Evolutionary conservation across 768 basidiomycete species (phyloP).

Genomic region (Suillus spraguei): DNA sequence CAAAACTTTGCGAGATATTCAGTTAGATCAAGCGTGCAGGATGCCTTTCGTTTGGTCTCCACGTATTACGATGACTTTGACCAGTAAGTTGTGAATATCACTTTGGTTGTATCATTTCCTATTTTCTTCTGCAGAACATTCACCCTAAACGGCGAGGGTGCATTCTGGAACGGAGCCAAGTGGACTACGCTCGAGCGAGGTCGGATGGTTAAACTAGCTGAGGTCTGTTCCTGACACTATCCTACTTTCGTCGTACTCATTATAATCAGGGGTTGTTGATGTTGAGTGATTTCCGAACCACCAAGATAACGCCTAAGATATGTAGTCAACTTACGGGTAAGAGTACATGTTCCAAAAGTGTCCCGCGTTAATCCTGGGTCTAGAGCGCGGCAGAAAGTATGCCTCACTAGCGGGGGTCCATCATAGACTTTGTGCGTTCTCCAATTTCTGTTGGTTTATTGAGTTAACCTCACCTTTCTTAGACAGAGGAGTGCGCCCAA

Average conservation of each 20-base stretch:
- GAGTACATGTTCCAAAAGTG: not conserved
- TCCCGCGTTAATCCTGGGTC: not conserved
- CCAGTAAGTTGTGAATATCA: not conserved
- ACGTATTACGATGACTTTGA: slow-evolving; percentile 5
- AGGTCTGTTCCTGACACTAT: not conserved
- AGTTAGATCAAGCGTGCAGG: not conserved
- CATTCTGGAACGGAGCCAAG: slow-evolving; percentile 2
- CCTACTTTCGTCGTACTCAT: not conserved
- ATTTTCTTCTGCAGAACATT: slow-evolving; percentile 1
- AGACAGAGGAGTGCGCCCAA: slow-evolving; percentile 6
- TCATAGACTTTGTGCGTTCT: slow-evolving; percentile 8
- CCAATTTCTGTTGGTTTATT: not conserved
- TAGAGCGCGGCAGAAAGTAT: slow-evolving; percentile 11
- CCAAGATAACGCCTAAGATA: slow-evolving; percentile 8
- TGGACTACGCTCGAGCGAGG: not conserved
- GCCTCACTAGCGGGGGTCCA: slow-evolving; percentile 7
- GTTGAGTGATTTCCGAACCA: slow-evolving; percentile 6
- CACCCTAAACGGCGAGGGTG: slow-evolving; percentile 1
- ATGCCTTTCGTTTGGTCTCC: slow-evolving; percentile 1
- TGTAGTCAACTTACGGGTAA: slow-evolving; percentile 1
- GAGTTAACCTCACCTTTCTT: not conserved
- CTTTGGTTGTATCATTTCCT: too few species aligned
- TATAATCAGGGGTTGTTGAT: slow-evolving; percentile 6
- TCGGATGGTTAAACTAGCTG: not conserved
- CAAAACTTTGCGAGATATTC: not conserved